Percentiles rank a stretch among this genome's conserved stretches.
Conservation (phyloP, 2,329 filamentous ascomycete genomes). For the Colletotrichum sp. region DNA sequence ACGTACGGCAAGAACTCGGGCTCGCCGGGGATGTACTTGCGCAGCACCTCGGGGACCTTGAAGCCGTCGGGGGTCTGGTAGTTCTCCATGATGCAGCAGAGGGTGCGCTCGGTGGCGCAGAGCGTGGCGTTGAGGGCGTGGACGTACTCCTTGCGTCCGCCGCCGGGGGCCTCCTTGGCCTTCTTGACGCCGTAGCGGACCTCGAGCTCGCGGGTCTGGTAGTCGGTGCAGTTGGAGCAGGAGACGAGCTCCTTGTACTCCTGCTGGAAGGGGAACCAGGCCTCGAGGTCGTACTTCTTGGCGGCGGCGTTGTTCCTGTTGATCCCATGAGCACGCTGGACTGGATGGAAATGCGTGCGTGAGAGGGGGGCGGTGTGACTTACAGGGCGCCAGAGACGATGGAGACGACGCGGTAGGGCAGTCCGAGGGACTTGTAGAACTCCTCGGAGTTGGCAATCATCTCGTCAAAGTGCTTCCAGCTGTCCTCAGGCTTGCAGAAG, state of each 20-base stretch:
- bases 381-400: conserved; percentile 92
- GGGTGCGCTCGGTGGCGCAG: conserved; percentile 87
- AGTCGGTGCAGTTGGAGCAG: conserved; percentile 80
- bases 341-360: not conserved
- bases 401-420: conserved; percentile 90
- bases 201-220: conserved; percentile 92
- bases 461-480: conserved; percentile 90
- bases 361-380: not conserved
- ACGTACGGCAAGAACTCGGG: conserved; percentile 89
- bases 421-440: conserved; percentile 88
- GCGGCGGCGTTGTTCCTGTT: conserved; percentile 63
- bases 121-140: conserved; percentile 91
- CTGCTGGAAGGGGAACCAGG: conserved; percentile 94
- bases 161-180: conserved; percentile 24
- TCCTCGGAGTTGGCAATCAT: conserved; percentile 94
- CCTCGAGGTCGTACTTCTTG: conserved; percentile 96
- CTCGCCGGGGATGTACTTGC: conserved; percentile 88
- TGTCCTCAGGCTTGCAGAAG: conserved; percentile 84
- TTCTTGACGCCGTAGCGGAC: conserved; percentile 89
- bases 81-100: conserved; percentile 96
- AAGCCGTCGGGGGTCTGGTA: conserved; percentile 92
- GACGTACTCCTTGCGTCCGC: conserved; percentile 81
- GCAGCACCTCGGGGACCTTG: conserved; percentile 79
- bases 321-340: not conserved
- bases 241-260: conserved; percentile 99